These are phyloP conservation scores for Neopestalotiopsis sp. DNA, from an alignment of 2,329 filamentous ascomycete species.

Conservation along the genomic window DNA sequence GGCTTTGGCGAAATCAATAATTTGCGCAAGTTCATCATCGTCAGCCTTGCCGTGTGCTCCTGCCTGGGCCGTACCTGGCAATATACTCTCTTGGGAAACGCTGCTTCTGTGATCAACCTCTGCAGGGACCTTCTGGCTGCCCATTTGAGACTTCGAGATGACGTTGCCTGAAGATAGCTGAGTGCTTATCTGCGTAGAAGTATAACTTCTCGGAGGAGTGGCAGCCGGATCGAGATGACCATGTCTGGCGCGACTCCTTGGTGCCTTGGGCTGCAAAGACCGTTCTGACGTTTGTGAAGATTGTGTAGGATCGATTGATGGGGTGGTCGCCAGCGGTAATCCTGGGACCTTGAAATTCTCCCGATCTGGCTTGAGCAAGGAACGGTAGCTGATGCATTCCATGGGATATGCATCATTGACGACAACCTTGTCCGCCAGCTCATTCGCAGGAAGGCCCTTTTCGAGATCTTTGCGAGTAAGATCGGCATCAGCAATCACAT, in stretches of 20 bases:
- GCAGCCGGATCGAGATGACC: slow-evolving; percentile 42
- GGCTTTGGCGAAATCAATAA: slow-evolving; percentile 67
- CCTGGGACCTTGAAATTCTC: slow-evolving; percentile 64
- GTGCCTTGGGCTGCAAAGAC: slow-evolving; percentile 56
- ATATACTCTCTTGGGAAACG: background rate
- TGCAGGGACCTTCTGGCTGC: background rate
- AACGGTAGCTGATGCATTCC: slow-evolving; percentile 67
- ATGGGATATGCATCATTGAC: slow-evolving; percentile 73
- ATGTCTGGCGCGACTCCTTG: slow-evolving; percentile 40
- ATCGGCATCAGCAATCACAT: slow-evolving; percentile 78
- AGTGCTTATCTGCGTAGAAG: slow-evolving; percentile 31
- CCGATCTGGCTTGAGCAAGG: slow-evolving; percentile 63
- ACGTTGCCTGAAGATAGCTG: slow-evolving; percentile 7
- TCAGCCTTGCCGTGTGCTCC: background rate
- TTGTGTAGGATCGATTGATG: slow-evolving; percentile 18
- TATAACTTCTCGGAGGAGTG: slow-evolving; percentile 43
- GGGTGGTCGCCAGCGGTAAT: slow-evolving; percentile 36
- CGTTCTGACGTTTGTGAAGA: slow-evolving; percentile 27
- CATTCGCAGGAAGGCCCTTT: slow-evolving; percentile 51
- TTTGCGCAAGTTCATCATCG: slow-evolving; percentile 64
- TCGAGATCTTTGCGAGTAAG: slow-evolving; percentile 69
- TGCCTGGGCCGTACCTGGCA: background rate
- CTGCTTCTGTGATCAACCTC: background rate
- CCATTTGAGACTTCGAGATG: slow-evolving; percentile 5
- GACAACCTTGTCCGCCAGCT: slow-evolving; percentile 51